Percentiles rank a stretch among this genome's conserved stretches.
Conservation (phyloP, 148 eudicot species). For the Rhododendron griersonianum region DNA sequence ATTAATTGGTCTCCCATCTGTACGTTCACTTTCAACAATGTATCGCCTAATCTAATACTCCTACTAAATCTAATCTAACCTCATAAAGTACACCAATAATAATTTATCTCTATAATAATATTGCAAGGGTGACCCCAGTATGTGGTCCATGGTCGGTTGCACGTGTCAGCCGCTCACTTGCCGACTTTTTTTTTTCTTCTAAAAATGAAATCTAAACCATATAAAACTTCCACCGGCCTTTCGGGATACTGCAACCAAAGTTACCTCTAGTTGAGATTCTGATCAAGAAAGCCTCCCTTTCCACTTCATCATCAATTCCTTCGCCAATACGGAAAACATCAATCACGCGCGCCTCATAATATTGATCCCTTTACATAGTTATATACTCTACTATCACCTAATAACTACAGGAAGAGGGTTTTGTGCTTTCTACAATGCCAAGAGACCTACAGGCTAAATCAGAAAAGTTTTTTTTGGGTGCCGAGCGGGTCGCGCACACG, state of each 20-base stretch:
- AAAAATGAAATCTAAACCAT: background rate
- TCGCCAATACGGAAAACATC: background rate
- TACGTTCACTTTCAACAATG: background rate
- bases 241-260: background rate
- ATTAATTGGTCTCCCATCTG: background rate
- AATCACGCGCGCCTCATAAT: background rate
- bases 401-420: too few species aligned
- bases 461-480: too few species aligned
- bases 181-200: background rate
- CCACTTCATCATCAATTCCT: background rate
- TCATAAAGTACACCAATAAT: background rate
- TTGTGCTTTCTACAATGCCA: too few species aligned
- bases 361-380: too few species aligned
- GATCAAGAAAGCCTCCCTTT: background rate
- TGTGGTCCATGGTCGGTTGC: constrained; percentile 20
- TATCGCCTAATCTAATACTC: too few species aligned
- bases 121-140: background rate
- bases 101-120: background rate
- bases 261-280: background rate
- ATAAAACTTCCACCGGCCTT: constrained; percentile 13
- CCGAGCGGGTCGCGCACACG: too few species aligned
- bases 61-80: too few species aligned
- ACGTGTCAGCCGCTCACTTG: constrained; percentile 7
- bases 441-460: too few species aligned
- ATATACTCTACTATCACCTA: too few species aligned